Base-by-base conservation (phyloP, 495 filamentous ascomycete species). In the Aspergillus hancockii region DNA sequence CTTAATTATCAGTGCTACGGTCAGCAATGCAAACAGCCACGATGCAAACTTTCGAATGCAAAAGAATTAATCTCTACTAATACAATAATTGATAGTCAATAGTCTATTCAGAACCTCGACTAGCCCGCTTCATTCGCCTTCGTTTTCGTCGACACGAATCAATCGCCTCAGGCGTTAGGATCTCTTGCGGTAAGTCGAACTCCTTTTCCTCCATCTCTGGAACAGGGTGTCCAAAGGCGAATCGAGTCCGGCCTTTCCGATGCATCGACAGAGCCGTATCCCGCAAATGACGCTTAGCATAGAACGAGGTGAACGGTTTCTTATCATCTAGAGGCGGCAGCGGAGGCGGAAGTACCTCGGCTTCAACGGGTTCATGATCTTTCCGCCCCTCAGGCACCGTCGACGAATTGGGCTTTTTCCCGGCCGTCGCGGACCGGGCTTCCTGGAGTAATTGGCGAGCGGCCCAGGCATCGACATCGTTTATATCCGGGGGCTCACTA, bases 271-370 rank as follows among this genome's bases (percentile, higher is more conserved):
- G 67, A 10, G 94, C 93, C 12, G 86, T 82, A 4, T 87, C 88
- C 34, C 93, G 89, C 46, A 89, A 79, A 64, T 95, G 83, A 8
- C 81, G 83, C 68, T 93, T 92, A 14, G 78, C 54, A 71, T 89
- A 97, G 75, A 97, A 97, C 0, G 90, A 95, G 3, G 80, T 90
- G 68, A 97, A 93, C 21, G 91, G 89, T 62, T 81, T 85, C 16
- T 81, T 74, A 10, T 81, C 79, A 65, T 75, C 53, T 60, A 38
- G 56, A 56, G 49, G 63, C 55, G 54, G 56, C 28, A 57, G 30
- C 4, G 45, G 54, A 21, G 54, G 52, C 28, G 23, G 40, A 19
- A 63, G 60, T 8, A 52, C 19, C 9, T 28, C 9, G 5, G 52
- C 50, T 10, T 47, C 43, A 12, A 36, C 13, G 50, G 51, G 32